phyloP scores from a whole-genome alignment of 129 eudicot species.

The Silybum marianum region DNA sequence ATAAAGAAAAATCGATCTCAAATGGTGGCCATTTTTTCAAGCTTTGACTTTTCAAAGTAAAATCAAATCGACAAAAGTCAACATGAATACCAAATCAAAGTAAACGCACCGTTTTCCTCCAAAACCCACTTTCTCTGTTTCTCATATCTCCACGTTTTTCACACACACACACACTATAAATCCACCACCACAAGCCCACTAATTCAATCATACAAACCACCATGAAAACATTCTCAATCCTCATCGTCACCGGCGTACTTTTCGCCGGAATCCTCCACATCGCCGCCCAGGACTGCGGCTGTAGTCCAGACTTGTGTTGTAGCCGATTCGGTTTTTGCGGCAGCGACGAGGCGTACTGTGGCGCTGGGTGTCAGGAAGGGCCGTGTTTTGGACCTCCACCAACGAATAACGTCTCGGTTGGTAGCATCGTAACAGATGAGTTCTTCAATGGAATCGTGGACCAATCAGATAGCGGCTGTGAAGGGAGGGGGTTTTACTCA shows the following conservation, averaged over 20 bases:
- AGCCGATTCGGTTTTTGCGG: slow-evolving; percentile 36
- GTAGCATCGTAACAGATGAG: slow-evolving; percentile 40
- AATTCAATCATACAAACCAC: slow-evolving; percentile 7
- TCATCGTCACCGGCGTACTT: slow-evolving; percentile 19
- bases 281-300: slow-evolving; percentile 38
- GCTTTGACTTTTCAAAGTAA: not conserved
- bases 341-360: slow-evolving; percentile 27
- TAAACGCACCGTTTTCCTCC: not conserved
- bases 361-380: slow-evolving; percentile 36
- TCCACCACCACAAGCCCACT: not conserved
- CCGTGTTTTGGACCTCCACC: slow-evolving; percentile 23
- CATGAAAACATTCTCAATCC: slow-evolving; percentile 17
- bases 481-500: slow-evolving; percentile 33
- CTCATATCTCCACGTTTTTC: not conserved
- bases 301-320: slow-evolving; percentile 35
- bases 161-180: not conserved
- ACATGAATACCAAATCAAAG: not conserved
- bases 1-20: too few species aligned
- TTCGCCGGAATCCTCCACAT: slow-evolving; percentile 10
- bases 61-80: slow-evolving; percentile 2
- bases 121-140: not conserved
- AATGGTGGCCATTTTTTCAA: not conserved
- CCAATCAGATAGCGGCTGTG: slow-evolving; percentile 25
- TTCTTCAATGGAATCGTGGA: slow-evolving; percentile 41
- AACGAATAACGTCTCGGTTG: slow-evolving; percentile 24